Evolutionary conservation across 2,329 filamentous ascomycete genomes (phyloP).

Genomic region (Fusarium sp.): DNA sequence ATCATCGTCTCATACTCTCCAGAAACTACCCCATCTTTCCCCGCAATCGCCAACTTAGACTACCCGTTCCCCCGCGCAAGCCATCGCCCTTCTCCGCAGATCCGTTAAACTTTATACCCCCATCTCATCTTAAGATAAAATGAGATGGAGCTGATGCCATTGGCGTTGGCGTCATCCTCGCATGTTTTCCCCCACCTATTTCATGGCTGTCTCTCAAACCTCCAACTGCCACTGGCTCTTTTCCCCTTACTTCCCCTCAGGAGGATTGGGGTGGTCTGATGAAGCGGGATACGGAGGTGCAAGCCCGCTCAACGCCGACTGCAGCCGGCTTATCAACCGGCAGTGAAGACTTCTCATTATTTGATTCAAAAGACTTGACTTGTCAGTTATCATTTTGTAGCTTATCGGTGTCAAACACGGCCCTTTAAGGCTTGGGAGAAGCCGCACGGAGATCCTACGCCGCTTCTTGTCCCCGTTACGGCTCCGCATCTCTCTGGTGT

Average conservation of each 20-base stretch:
- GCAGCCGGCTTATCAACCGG: background rate
- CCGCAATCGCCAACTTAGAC: conserved; percentile 35
- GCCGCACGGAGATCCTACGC: conserved; percentile 13
- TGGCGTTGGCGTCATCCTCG: conserved; percentile 21
- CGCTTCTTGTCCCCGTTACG: background rate
- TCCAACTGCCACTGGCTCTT: conserved; percentile 7
- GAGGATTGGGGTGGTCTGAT: conserved; percentile 29
- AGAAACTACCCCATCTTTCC: conserved; percentile 41
- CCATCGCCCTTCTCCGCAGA: conserved; percentile 23
- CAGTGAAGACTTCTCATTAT: background rate
- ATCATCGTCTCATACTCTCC: background rate
- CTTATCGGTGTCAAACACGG: too few relatives aligned
- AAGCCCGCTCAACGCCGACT: conserved; percentile 30
- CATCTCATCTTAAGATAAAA: background rate
- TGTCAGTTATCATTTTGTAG: too few relatives aligned
- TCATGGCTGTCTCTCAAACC: background rate
- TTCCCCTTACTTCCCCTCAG: background rate
- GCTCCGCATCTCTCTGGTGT: background rate
- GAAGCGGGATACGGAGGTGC: conserved; percentile 22
- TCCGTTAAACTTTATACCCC: conserved; percentile 4
- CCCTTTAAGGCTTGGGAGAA: too few relatives aligned
- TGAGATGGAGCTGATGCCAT: background rate
- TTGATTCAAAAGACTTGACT: too few relatives aligned
- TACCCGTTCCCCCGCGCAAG: conserved; percentile 44
- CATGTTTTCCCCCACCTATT: background rate